A percentile compares a stretch with the other conserved stretches of the same genome.
phyloP scores from a whole-genome alignment of 2,329 filamentous ascomycete genomes.

The Colletotrichum ledebouriae region DNA sequence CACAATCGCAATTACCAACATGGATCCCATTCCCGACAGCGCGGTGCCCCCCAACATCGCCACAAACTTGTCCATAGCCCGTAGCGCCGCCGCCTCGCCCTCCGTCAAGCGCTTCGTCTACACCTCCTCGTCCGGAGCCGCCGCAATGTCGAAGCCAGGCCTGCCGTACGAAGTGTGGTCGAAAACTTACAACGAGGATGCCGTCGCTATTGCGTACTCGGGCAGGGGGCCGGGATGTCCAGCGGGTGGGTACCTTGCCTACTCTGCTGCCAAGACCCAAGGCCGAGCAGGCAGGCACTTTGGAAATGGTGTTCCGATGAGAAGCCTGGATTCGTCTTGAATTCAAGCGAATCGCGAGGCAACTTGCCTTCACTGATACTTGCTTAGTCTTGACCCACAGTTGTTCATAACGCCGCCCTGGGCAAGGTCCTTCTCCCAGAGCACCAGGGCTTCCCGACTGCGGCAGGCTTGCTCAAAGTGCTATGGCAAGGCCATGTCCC shows the following conservation, averaged over 20 bases:
- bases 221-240: conserved; percentile 49
- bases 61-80: conserved; percentile 49
- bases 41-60: conserved; percentile 53
- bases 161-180: conserved; percentile 41
- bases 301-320: conserved; percentile 55
- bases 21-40: conserved; percentile 53
- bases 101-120: conserved; percentile 56
- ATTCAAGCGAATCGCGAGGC: conserved; percentile 31
- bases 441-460: conserved; percentile 46
- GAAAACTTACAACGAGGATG: conserved; percentile 53
- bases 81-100: conserved; percentile 50
- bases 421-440: conserved; percentile 43
- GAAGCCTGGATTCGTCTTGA: conserved; percentile 50
- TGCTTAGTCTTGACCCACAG: conserved; percentile 1
- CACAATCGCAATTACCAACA: conserved; percentile 52
- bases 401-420: conserved; percentile 49
- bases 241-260: conserved; percentile 46
- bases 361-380: neutral
- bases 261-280: conserved; percentile 55
- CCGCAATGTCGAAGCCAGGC: conserved; percentile 44
- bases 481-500: conserved; percentile 45
- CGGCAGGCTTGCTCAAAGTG: conserved; percentile 37
- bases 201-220: conserved; percentile 49
- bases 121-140: conserved; percentile 52
- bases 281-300: conserved; percentile 51